Evolutionary conservation across 306 rosid genomes (phyloP), one percentile per base, ranked within the genome.

Genomic region (Coriaria nepalensis): DNA sequence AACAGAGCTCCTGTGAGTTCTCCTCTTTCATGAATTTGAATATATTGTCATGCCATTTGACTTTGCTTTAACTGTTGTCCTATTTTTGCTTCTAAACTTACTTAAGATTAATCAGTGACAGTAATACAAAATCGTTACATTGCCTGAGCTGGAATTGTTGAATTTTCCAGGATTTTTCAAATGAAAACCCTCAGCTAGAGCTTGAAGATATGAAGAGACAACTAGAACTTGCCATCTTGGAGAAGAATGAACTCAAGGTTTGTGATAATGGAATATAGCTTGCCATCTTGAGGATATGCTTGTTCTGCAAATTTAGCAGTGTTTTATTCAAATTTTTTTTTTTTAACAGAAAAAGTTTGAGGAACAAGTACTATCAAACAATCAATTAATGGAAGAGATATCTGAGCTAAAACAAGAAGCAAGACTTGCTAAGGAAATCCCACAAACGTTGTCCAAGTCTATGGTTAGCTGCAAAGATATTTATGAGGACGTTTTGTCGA

Each of bases 201-300:
- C 50, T 73, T 43, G 76, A 77, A 54, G 68, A 73, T 52, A 66
- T 90, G 61, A 73, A 73, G 67, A 73, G 65, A 66, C 73, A 81
- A 50, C 46, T 90, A 61, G 76, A 76, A 60, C 68, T 67, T 57
- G 82, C 84, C 35, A 71, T 59, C 62, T 63, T 69, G 60, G 84
- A 80, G 61, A 84, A 77, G 63, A 72, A 71, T 52, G 83, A 75
- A 61, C 79, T 84, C 10, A 77, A 84, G 95, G 97, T 90, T 35
- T 52, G 82, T 66, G 40, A 15, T 38, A 44, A 35, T 38, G 11
- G 14, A 9, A 42, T 55, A 33, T 29, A 14, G 43, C 35, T 35
- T 55, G 33, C 39, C 7, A 7, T 13, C 11, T 7, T 4, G 9
- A 20, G 8, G 62, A 11, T 35, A 37, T 45, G 53, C 37, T 41